These are phyloP conservation scores for Penicillium freii DNA, from an alignment of 2,329 filamentous ascomycete species.

Conservation along the genomic window DNA sequence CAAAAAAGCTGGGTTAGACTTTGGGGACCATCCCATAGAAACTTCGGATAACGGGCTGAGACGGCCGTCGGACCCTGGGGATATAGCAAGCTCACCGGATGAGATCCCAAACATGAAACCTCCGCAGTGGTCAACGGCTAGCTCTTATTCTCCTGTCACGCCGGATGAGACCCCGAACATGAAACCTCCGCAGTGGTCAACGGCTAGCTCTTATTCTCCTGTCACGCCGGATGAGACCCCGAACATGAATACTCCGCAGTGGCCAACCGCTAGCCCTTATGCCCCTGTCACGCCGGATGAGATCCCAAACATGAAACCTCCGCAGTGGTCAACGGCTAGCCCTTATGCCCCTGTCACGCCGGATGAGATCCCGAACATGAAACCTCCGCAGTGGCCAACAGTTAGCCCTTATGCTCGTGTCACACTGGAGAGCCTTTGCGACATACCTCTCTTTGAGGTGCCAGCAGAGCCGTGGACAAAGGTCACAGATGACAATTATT, in stretches of 20 bases:
- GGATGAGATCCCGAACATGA: not conserved
- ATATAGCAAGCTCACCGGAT: slow-evolving; percentile 9
- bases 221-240: slow-evolving; percentile 26
- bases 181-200: too few relatives aligned
- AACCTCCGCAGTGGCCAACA: not conserved
- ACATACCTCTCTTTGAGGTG: slow-evolving; percentile 36
- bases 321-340: not conserved
- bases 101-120: slow-evolving; percentile 2
- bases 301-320: not conserved
- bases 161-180: slow-evolving; percentile 16
- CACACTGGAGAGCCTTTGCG: slow-evolving; percentile 33
- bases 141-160: slow-evolving; percentile 27
- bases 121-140: not conserved
- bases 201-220: slow-evolving; percentile 21
- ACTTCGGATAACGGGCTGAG: not conserved
- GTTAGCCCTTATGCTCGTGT: slow-evolving; percentile 27
- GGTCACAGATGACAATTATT: slow-evolving; percentile 70
- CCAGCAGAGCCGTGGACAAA: slow-evolving; percentile 63
- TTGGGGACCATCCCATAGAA: slow-evolving; percentile 5
- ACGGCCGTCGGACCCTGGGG: slow-evolving; percentile 13
- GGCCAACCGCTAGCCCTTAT: too few relatives aligned
- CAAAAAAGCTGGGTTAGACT: slow-evolving; percentile 8
- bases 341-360: too few relatives aligned
- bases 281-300: too few relatives aligned
- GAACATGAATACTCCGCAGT: too few relatives aligned